Evolutionary conservation across 495 filamentous ascomycete species (phyloP).

Genomic region (Hypoxylon cercidicola): DNA sequence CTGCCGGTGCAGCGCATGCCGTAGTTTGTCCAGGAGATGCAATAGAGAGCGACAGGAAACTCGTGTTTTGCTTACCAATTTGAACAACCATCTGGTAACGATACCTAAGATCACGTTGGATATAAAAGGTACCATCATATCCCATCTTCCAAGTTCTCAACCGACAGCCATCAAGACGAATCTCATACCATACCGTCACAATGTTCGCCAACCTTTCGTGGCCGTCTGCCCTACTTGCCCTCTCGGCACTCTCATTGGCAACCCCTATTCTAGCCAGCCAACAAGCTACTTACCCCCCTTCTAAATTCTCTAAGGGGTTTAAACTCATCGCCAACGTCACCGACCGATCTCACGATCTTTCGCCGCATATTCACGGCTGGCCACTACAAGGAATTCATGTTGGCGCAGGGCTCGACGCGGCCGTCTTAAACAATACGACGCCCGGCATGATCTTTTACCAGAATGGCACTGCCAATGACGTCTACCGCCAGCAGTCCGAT

Average conservation of each 20-base stretch:
- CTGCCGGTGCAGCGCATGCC: neutral
- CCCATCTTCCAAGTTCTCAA: neutral
- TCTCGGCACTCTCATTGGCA: conserved; percentile 4
- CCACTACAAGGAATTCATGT: conserved; percentile 41
- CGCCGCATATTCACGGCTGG: conserved; percentile 40
- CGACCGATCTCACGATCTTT: conserved; percentile 36
- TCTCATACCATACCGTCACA: neutral
- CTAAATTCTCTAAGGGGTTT: conserved; percentile 42
- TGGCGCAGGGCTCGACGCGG: conserved; percentile 44
- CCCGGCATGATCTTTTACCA: conserved; percentile 48
- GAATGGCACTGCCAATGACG: conserved; percentile 47
- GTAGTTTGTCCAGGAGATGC: neutral
- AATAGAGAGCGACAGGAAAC: neutral
- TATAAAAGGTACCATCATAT: neutral
- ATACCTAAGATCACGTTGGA: neutral
- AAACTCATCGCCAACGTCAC: conserved; percentile 47
- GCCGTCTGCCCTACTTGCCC: conserved; percentile 3
- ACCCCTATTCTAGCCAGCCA: conserved; percentile 6
- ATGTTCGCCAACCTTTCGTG: conserved; percentile 5
- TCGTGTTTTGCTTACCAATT: neutral
- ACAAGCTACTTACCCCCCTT: conserved; percentile 11
- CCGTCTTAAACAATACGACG: conserved; percentile 40
- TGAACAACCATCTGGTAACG: neutral
- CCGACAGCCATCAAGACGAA: neutral
- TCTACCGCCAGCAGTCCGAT: conserved; percentile 23